Evolutionary conservation across 129 eudicot species (phyloP), one percentile per base, ranked within the genome.

Genomic region (Deinandra increscens): DNA sequence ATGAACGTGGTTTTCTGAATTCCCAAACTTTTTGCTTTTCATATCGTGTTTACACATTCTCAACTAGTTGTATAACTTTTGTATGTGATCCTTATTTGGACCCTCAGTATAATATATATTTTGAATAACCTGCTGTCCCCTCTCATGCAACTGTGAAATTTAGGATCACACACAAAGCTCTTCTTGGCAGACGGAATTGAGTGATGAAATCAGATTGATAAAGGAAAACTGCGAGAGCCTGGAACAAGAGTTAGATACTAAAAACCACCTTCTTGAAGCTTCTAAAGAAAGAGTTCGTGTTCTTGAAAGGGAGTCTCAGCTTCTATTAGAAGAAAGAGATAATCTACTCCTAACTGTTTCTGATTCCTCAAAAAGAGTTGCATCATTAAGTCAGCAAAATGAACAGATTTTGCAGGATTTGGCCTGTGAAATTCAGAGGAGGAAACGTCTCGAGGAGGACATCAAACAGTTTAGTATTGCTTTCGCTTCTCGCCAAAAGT

Each of bases 361-460:
- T 0, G 70, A 55, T 70, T 83, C 95, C 50, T 81, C 85, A 49
- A 60, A 80, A 81, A 85, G 79, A 48, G 78, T 87, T 68, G 83
- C 74, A 43, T 68, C 74, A 42, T 46, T 87, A 64, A 77, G 83
- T 17, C 83, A 79, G 29, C 79, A 89, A 72, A 89, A 82, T 68
- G 92, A 93, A 4, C 87, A 71, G 81, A 70, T 72, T 53, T 49
- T 85, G 79, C 78, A 79, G 79, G 91, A 83, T 60, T 74, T 85
- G 78, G 75, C 76, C 18, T 48, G 60, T 43, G 99, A 93, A 81
- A 73, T 70, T 15, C 75, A 50, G 66, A 85, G 58, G 78, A 83
- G 95, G 83, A 85, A 87, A 73, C 78, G 74, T 56, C 88, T 93
- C 11, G 91, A 89, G 70, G 87, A 83, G 55, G 85, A 85, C 75